These are phyloP conservation scores for Aspergillus homomorphus DNA, from an alignment of 495 filamentous ascomycete species.

Conservation along the genomic window DNA sequence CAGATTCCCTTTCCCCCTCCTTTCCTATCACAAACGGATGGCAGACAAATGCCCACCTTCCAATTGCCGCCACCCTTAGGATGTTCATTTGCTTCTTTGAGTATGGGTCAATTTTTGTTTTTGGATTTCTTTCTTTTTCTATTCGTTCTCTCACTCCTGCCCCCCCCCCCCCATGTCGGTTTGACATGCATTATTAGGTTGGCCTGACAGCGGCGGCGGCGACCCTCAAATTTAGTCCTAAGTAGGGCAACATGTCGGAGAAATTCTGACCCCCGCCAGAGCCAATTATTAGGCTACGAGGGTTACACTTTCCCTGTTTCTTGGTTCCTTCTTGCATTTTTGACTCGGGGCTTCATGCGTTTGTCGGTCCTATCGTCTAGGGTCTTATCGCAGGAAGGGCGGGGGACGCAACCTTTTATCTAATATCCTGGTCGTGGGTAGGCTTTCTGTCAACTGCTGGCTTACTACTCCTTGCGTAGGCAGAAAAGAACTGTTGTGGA, in stretches of 20 bases:
- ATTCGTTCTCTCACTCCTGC: neutral
- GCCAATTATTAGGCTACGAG: constrained; percentile 5
- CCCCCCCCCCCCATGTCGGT: neutral
- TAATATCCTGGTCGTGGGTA: constrained; percentile 6
- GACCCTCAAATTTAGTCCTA: constrained; percentile 3
- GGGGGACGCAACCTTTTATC: neutral
- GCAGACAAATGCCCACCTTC: neutral
- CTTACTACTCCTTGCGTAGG: neutral
- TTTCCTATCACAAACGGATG: neutral
- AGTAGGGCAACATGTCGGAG: constrained; percentile 16
- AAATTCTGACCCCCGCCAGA: constrained; percentile 10
- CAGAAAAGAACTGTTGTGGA: too few species aligned
- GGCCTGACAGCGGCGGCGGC: constrained; percentile 13
- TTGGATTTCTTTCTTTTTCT: neutral
- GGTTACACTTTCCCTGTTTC: neutral
- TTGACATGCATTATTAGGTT: constrained; percentile 9
- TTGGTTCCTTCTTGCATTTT: neutral
- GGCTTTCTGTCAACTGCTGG: neutral
- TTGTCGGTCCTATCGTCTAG: neutral
- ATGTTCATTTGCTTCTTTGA: neutral
- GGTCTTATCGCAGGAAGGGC: neutral
- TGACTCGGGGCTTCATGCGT: neutral
- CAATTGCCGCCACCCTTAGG: neutral
- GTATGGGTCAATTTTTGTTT: neutral
- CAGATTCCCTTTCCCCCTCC: neutral